These are phyloP conservation scores for Sicyos baderoa DNA, from an alignment of 306 rosid species.

Conservation along the genomic window DNA sequence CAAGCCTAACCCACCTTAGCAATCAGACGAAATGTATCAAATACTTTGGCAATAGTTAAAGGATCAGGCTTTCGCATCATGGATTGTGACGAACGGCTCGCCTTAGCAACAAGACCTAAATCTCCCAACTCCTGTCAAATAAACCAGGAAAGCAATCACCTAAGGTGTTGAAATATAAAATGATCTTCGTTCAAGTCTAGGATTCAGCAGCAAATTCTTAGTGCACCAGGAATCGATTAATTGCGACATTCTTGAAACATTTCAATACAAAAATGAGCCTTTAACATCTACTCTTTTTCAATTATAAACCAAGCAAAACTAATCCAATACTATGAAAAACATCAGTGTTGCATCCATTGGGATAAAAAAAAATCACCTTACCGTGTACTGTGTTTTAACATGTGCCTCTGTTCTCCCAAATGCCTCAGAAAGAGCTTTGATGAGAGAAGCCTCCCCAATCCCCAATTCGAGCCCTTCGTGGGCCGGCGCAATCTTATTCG, in stretches of 20 bases:
- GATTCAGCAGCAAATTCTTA: background rate
- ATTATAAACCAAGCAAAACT: background rate
- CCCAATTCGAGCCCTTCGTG: slow-evolving; percentile 77
- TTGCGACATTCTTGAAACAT: background rate
- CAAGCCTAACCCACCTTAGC: slow-evolving; percentile 52
- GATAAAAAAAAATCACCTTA: slow-evolving; percentile 2
- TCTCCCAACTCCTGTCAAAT: slow-evolving; percentile 60
- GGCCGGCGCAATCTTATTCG: slow-evolving; percentile 63
- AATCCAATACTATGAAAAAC: background rate
- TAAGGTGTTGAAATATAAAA: background rate
- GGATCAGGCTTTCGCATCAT: slow-evolving; percentile 82
- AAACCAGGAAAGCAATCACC: slow-evolving; percentile 11
- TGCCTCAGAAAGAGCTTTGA: slow-evolving; percentile 76
- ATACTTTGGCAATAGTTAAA: slow-evolving; percentile 65
- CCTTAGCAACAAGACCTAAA: slow-evolving; percentile 75
- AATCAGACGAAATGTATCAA: slow-evolving; percentile 55
- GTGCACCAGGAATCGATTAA: background rate
- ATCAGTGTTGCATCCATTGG: background rate
- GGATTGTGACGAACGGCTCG: slow-evolving; percentile 67
- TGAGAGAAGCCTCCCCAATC: slow-evolving; percentile 73
- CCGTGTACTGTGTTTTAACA: slow-evolving; percentile 67
- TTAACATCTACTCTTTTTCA: background rate
- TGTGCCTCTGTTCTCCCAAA: slow-evolving; percentile 58
- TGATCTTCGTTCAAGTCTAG: background rate
- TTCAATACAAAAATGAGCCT: background rate